Percentiles rank a stretch among this genome's conserved stretches.
Conservation (phyloP, 2,329 filamentous ascomycete species). For the Cladophialophora bantiana region DNA sequence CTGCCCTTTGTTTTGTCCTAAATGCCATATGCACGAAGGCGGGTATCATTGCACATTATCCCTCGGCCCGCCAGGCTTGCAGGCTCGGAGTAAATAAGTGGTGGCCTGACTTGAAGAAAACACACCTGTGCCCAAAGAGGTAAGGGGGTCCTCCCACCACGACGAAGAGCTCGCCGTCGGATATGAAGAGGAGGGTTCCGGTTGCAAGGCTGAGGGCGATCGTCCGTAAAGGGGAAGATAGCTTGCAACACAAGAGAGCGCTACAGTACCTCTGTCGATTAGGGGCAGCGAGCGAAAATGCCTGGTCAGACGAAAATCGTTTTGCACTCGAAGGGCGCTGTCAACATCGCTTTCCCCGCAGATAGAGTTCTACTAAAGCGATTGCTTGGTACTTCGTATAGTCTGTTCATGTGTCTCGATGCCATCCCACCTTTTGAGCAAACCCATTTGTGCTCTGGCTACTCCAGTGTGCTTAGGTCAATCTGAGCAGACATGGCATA, state of each 20-base stretch:
- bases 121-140: neutral
- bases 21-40: neutral
- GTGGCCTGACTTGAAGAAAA: neutral
- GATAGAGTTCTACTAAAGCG: neutral
- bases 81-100: neutral
- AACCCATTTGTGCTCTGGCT: neutral
- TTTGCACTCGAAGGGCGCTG: neutral
- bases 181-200: neutral
- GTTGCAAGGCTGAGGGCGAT: neutral
- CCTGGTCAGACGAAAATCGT: neutral
- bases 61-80: neutral
- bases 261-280: neutral
- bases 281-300: neutral
- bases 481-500: conserved; percentile 26
- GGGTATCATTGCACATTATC: conserved; percentile 1
- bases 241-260: neutral
- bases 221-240: neutral
- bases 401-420: neutral
- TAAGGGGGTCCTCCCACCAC: neutral
- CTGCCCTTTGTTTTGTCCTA: neutral
- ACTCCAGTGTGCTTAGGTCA: no score
- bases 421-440: neutral
- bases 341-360: conserved; percentile 2
- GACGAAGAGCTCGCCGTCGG: neutral
- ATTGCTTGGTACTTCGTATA: neutral